A percentile compares a stretch with the other conserved stretches of the same genome.
Evolutionary conservation across 2,329 filamentous ascomycete species (phyloP).

Genomic region (Microsporum ferrugineum): DNA sequence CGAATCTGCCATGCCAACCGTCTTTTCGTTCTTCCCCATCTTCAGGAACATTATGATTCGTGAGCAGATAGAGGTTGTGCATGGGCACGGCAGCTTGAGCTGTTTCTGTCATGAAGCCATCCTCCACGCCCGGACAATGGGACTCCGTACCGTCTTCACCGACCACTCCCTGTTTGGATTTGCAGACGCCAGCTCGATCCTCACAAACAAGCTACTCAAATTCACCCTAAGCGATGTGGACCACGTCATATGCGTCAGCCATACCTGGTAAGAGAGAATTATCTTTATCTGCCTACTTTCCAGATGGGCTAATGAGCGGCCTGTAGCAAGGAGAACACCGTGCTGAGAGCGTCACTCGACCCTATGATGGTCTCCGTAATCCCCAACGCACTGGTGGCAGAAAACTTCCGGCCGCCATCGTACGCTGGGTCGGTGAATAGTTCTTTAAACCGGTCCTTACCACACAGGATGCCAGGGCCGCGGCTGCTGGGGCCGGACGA

Average conservation of each 20-base stretch:
- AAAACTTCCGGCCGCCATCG: slow-evolving; percentile 74
- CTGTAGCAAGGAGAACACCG: slow-evolving; percentile 87
- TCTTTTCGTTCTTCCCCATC: slow-evolving; percentile 98
- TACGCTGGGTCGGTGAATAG: slow-evolving; percentile 32
- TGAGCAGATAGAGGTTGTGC: slow-evolving; percentile 91
- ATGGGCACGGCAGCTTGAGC: slow-evolving; percentile 90
- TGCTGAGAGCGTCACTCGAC: slow-evolving; percentile 84
- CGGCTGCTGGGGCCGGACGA: slow-evolving; percentile 67
- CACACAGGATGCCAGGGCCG: slow-evolving; percentile 38
- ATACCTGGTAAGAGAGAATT: slow-evolving; percentile 62
- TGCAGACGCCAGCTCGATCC: slow-evolving; percentile 85
- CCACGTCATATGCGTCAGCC: slow-evolving; percentile 95
- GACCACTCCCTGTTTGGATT: slow-evolving; percentile 97
- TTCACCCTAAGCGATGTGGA: slow-evolving; percentile 94
- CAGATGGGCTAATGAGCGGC: slow-evolving; percentile 12
- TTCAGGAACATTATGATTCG: slow-evolving; percentile 92
- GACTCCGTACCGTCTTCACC: slow-evolving; percentile 86
- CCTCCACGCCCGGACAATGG: slow-evolving; percentile 90
- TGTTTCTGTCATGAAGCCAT: slow-evolving; percentile 92
- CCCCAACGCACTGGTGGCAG: slow-evolving; percentile 91
- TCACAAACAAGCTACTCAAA: slow-evolving; percentile 94
- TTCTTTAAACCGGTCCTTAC: slow-evolving; percentile 13
- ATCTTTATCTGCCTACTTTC: neutral
- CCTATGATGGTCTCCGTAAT: slow-evolving; percentile 97
- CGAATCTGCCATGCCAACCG: slow-evolving; percentile 83